Conservation (phyloP, 108 stramenopile genomes). For the Pseudonitzschia multiseries region DNA sequence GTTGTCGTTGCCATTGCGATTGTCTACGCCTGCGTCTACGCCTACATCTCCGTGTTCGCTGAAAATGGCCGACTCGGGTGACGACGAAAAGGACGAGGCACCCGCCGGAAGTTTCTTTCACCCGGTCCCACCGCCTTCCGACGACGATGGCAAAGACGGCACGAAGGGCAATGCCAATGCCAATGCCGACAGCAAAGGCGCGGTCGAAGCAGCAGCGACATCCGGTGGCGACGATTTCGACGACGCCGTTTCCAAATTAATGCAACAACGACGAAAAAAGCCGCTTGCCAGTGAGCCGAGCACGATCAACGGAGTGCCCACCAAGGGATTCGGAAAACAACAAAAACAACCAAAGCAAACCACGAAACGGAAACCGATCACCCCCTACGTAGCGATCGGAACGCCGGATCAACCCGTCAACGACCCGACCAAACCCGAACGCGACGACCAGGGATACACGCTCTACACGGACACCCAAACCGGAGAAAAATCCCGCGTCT, state of each 20-base stretch:
- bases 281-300: conserved; percentile 38
- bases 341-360: neutral
- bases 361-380: conserved; percentile 2
- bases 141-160: conserved; percentile 15
- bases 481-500: conserved; percentile 85
- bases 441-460: conserved; percentile 87
- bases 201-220: neutral
- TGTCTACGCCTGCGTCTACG: no score
- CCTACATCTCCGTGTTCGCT: neutral
- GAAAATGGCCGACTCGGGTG: neutral
- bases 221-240: conserved; percentile 18
- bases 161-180: neutral
- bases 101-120: conserved; percentile 65
- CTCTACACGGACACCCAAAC: conserved; percentile 84
- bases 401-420: conserved; percentile 55
- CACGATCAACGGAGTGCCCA: conserved; percentile 54
- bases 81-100: neutral
- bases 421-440: conserved; percentile 77
- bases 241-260: conserved; percentile 29
- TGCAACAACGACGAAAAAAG: conserved; percentile 30
- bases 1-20: neutral
- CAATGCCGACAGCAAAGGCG: neutral
- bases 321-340: conserved; percentile 32
- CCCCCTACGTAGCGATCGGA: conserved; percentile 68
- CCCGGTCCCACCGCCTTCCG: conserved; percentile 40